phyloP scores from a whole-genome alignment of 2,329 filamentous ascomycete species.

The Exserohilum turcica region DNA sequence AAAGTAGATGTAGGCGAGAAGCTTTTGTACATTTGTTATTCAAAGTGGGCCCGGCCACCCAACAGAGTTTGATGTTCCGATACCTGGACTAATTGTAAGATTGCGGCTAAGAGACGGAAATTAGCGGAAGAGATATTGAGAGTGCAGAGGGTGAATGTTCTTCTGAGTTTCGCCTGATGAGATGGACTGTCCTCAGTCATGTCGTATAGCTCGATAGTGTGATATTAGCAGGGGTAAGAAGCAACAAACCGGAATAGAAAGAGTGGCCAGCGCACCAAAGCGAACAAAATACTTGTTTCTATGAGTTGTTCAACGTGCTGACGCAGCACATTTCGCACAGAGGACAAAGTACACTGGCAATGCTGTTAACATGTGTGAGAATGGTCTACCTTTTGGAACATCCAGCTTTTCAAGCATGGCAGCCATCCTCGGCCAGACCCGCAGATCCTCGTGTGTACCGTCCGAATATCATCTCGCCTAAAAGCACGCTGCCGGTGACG shows the following conservation, averaged over 20 bases:
- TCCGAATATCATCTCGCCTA: conserved; percentile 38
- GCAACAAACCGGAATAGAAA: background rate
- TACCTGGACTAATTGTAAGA: background rate
- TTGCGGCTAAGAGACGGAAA: background rate
- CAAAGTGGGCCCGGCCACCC: background rate
- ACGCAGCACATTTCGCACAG: no score
- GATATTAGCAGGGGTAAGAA: no score
- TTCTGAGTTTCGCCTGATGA: no score
- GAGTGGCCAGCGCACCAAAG: background rate
- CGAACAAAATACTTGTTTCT: no score
- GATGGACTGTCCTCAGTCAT: no score
- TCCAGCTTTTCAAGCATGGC: conserved; percentile 26
- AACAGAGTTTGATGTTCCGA: background rate
- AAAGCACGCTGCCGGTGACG: conserved; percentile 35
- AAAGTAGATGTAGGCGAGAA: background rate
- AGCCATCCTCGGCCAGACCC: conserved; percentile 33
- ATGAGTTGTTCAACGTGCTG: no score
- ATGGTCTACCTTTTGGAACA: background rate
- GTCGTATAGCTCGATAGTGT: no score
- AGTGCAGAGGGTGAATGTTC: no score
- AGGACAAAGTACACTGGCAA: background rate
- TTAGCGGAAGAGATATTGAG: background rate
- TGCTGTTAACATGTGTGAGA: background rate
- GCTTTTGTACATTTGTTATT: background rate
- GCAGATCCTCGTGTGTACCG: conserved; percentile 28